Evolutionary conservation across 2,329 filamentous ascomycete species (phyloP).

Genomic region (Atkinsonella texensis): DNA sequence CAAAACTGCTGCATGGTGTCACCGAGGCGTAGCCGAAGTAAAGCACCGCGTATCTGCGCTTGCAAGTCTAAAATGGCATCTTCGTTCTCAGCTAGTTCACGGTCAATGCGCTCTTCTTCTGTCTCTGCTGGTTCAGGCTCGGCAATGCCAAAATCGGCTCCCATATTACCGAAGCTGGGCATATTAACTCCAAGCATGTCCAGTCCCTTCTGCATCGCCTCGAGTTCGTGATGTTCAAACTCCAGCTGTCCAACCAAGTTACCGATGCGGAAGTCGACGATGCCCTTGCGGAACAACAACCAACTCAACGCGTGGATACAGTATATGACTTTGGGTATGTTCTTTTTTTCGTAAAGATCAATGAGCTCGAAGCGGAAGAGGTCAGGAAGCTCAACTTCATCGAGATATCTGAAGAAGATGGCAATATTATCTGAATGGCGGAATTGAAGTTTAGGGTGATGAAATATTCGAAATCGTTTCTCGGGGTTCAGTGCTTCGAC

Average conservation of each 20-base stretch:
- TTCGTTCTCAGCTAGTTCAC: conserved; percentile 72
- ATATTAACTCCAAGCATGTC: conserved; percentile 92
- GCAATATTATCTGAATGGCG: conserved; percentile 97
- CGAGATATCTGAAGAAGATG: conserved; percentile 86
- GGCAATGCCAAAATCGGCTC: conserved; percentile 76
- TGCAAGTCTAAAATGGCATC: conserved; percentile 66
- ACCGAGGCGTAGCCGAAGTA: conserved; percentile 65
- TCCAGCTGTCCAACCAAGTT: conserved; percentile 93
- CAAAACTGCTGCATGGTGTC: conserved; percentile 80
- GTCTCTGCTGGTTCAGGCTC: conserved; percentile 75
- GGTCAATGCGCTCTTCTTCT: conserved; percentile 76
- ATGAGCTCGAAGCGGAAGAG: conserved; percentile 95
- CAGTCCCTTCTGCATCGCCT: conserved; percentile 91
- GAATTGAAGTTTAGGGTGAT: conserved; percentile 73
- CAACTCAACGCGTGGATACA: conserved; percentile 96
- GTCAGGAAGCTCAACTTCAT: conserved; percentile 84
- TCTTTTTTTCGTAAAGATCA: conserved; percentile 98
- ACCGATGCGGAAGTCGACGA: conserved; percentile 90
- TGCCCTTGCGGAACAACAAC: conserved; percentile 90
- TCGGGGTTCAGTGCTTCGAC: conserved; percentile 80
- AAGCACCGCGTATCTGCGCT: conserved; percentile 70
- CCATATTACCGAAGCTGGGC: conserved; percentile 97
- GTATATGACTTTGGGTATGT: conserved; percentile 98
- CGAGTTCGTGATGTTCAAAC: conserved; percentile 94
- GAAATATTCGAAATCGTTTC: conserved; percentile 69